phyloP scores from a whole-genome alignment of 495 filamentous ascomycete species.

The Clohesyomyces aquaticus region DNA sequence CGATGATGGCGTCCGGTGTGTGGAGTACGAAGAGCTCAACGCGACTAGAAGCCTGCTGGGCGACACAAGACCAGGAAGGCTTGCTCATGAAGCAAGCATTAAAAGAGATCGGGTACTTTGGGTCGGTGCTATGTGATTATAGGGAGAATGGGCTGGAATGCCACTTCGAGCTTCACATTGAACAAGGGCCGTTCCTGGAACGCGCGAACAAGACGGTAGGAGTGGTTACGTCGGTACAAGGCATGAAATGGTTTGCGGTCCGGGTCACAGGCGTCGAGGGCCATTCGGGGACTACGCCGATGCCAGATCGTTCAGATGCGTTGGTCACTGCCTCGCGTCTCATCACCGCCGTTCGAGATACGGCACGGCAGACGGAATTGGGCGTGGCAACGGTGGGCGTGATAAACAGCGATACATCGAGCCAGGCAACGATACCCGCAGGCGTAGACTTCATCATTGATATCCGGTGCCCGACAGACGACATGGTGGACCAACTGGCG shows the following conservation, averaged over 20 bases:
- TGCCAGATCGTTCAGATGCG: slow-evolving; percentile 35
- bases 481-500: slow-evolving; percentile 29
- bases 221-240: slow-evolving; percentile 37
- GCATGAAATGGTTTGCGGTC: slow-evolving; percentile 38
- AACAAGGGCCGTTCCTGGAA: slow-evolving; percentile 40
- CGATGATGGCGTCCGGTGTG: slow-evolving; percentile 42
- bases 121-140: slow-evolving; percentile 31
- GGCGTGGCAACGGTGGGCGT: slow-evolving; percentile 40
- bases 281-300: slow-evolving; percentile 39
- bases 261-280: slow-evolving; percentile 30
- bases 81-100: slow-evolving; percentile 31
- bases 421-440: slow-evolving; percentile 36
- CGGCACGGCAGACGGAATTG: slow-evolving; percentile 25
- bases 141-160: slow-evolving; percentile 32
- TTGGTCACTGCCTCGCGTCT: slow-evolving; percentile 34
- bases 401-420: slow-evolving; percentile 33
- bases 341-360: slow-evolving; percentile 34
- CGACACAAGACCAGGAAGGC: slow-evolving; percentile 29
- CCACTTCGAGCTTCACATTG: slow-evolving; percentile 42
- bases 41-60: slow-evolving; percentile 25
- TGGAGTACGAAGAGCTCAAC: slow-evolving; percentile 33
- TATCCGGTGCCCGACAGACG: slow-evolving; percentile 34
- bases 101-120: slow-evolving; percentile 33
- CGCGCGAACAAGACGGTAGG: slow-evolving; percentile 29
- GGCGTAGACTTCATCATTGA: slow-evolving; percentile 38